phyloP scores from a whole-genome alignment of 164 flowering plant species.

The Paratinospora sagittata region DNA sequence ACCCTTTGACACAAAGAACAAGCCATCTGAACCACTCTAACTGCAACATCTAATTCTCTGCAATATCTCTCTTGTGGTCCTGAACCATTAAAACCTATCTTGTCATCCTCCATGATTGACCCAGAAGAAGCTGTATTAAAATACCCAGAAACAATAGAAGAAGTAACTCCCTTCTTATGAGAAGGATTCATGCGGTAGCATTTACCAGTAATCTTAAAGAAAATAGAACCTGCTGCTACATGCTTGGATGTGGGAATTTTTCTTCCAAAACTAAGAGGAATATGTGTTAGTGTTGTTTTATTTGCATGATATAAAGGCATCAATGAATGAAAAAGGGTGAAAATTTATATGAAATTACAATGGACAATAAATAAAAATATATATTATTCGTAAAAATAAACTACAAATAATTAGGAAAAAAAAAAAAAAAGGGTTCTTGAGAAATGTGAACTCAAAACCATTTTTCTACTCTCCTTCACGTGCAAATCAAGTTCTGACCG shows the following conservation, averaged over 20 bases:
- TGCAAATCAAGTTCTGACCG: neutral
- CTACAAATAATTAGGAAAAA: too few species aligned
- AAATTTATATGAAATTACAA: neutral
- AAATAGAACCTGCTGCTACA: neutral
- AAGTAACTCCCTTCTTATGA: neutral
- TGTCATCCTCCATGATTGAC: constrained; percentile 23
- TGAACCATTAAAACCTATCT: constrained; percentile 4
- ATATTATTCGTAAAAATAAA: too few species aligned
- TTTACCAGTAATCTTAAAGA: neutral
- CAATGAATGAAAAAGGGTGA: neutral
- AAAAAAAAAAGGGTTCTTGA: too few species aligned
- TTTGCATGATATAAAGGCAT: neutral
- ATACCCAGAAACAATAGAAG: constrained; percentile 13
- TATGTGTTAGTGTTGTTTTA: neutral
- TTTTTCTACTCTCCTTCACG: neutral
- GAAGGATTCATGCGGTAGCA: neutral
- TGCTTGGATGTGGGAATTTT: neutral
- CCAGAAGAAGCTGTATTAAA: constrained; percentile 10
- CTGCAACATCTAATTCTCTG: constrained; percentile 55
- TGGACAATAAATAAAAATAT: neutral
- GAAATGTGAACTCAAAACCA: neutral
- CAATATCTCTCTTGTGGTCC: constrained; percentile 19
- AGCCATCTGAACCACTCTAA: constrained; percentile 66
- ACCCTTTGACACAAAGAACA: constrained; percentile 59
- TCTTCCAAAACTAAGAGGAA: neutral